These are phyloP conservation scores for Phalaenopsis hybrid DNA, from an alignment of 116 monocot genomes.

Conservation along the genomic window DNA sequence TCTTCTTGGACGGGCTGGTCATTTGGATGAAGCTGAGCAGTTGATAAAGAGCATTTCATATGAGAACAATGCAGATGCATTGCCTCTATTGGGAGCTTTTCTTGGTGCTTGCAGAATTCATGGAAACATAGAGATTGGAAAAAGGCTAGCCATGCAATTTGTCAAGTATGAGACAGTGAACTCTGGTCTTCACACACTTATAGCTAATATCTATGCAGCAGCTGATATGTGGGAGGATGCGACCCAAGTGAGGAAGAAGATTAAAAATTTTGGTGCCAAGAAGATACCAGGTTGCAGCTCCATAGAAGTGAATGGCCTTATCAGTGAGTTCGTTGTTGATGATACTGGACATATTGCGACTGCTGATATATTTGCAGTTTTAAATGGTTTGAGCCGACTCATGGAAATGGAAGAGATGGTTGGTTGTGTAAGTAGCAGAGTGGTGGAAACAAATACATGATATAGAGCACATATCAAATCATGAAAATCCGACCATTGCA, in stretches of 20 bases:
- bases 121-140: constrained; percentile 17
- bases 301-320: constrained; percentile 28
- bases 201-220: constrained; percentile 35
- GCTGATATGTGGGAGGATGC: constrained; percentile 22
- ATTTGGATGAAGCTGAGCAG: constrained; percentile 27
- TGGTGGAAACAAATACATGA: neutral
- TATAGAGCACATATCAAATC: neutral
- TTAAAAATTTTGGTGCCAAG: constrained; percentile 30
- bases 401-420: constrained; percentile 3
- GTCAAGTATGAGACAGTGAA: constrained; percentile 3
- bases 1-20: constrained; percentile 40
- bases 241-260: constrained; percentile 26
- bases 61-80: neutral
- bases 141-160: constrained; percentile 16
- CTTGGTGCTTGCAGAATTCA: constrained; percentile 29
- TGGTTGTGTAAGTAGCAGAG: neutral
- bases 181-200: constrained; percentile 16
- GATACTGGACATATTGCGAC: constrained; percentile 17
- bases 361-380: constrained; percentile 11
- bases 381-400: constrained; percentile 9
- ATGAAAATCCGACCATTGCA: neutral
- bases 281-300: constrained; percentile 47
- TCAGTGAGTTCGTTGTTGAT: constrained; percentile 30
- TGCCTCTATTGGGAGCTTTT: constrained; percentile 30
- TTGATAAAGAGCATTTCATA: constrained; percentile 13